Evolutionary conservation across 2,329 filamentous ascomycete genomes (phyloP).

Genomic region (Aspergillus piperis): DNA sequence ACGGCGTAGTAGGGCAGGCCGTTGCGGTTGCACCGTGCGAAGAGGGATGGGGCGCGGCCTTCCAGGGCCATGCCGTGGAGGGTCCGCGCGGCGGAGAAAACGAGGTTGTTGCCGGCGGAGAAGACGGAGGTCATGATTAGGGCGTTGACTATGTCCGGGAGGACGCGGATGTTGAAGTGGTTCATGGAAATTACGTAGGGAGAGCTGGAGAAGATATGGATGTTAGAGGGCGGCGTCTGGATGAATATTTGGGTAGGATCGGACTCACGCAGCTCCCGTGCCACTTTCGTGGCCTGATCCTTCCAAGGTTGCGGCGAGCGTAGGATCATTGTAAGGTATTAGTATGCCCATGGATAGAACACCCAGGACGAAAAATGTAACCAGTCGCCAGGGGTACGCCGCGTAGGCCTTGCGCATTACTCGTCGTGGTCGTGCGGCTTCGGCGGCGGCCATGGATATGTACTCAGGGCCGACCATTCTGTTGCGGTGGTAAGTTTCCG

Average conservation of each 20-base stretch:
- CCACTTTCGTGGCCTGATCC: conserved; percentile 39
- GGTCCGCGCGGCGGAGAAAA: conserved; percentile 65
- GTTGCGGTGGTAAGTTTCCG: not conserved
- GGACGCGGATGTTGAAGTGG: conserved; percentile 58
- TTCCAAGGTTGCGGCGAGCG: conserved; percentile 58
- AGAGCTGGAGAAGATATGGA: conserved; percentile 36
- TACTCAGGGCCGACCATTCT: conserved; percentile 65
- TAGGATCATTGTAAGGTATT: conserved; percentile 65
- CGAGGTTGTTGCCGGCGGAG: conserved; percentile 65
- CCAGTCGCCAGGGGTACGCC: conserved; percentile 74
- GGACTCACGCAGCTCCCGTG: conserved; percentile 57
- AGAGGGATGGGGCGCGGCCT: conserved; percentile 56
- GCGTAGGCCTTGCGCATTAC: conserved; percentile 72
- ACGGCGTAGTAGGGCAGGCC: conserved; percentile 74
- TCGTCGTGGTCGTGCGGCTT: conserved; percentile 67
- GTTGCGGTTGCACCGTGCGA: conserved; percentile 54
- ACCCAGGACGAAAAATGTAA: conserved; percentile 70
- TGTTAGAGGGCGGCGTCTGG: not conserved
- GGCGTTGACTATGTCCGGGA: conserved; percentile 70
- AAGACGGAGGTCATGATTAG: conserved; percentile 67
- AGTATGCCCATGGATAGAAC: conserved; percentile 69
- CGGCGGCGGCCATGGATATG: conserved; percentile 62
- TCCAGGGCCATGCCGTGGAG: conserved; percentile 67
- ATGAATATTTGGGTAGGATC: too few relatives aligned
- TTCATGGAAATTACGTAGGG: conserved; percentile 68